phyloP scores from a whole-genome alignment of 441 rosid genomes.

The Bocquillonia castaneifolia region DNA sequence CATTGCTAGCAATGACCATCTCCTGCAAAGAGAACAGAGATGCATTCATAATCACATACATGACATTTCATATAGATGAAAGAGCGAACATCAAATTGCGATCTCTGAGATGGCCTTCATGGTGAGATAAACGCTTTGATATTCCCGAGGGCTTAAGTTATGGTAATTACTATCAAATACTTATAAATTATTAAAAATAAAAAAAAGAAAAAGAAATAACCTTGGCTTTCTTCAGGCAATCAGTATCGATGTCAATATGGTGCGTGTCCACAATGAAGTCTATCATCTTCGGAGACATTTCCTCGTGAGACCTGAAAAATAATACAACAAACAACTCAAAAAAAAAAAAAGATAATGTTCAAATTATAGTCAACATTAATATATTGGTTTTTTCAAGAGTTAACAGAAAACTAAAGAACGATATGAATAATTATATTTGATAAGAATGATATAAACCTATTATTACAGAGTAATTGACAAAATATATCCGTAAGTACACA shows the following conservation, averaged over 20 bases:
- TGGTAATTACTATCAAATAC: neutral
- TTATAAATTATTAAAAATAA: neutral
- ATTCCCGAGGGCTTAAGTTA: neutral
- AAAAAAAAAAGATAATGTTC: neutral
- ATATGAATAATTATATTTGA: neutral
- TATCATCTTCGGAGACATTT: slow-evolving; percentile 58
- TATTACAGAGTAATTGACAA: too few relatives aligned
- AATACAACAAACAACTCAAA: slow-evolving; percentile 2
- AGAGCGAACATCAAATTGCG: neutral
- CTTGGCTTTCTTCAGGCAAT: slow-evolving; percentile 46
- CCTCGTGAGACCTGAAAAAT: slow-evolving; percentile 61
- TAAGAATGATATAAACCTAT: neutral
- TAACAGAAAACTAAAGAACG: neutral
- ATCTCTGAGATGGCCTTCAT: slow-evolving; percentile 11
- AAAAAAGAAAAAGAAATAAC: slow-evolving; percentile 26
- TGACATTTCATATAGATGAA: neutral
- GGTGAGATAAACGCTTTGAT: slow-evolving; percentile 5
- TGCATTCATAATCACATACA: neutral
- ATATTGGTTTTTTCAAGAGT: neutral
- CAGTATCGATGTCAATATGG: slow-evolving; percentile 53
- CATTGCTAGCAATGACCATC: slow-evolving; percentile 52
- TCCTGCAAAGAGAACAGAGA: slow-evolving; percentile 39
- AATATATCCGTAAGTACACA: too few relatives aligned
- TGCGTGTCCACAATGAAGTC: slow-evolving; percentile 55
- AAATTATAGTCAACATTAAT: neutral